These are phyloP conservation scores for Thecaphora frezii DNA, from an alignment of 1,284 basidiomycete species.

Conservation along the genomic window DNA sequence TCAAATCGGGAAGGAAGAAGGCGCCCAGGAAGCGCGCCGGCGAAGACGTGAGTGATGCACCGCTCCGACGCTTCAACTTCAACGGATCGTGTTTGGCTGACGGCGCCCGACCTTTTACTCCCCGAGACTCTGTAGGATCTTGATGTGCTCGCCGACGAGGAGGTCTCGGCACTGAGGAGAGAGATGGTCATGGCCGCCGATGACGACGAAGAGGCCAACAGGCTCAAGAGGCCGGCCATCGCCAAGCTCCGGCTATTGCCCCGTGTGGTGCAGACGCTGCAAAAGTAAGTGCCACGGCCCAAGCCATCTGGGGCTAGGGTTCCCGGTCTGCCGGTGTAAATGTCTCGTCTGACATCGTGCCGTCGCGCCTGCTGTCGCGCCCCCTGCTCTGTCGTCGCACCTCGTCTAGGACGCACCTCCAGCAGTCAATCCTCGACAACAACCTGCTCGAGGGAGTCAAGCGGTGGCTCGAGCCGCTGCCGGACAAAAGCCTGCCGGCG, in stretches of 20 bases:
- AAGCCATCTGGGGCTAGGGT: not conserved
- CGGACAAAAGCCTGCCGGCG: constrained; percentile 86
- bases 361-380: not conserved
- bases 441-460: constrained; percentile 88
- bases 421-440: constrained; percentile 92
- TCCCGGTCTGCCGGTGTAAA: too few species aligned
- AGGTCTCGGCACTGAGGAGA: constrained; percentile 79
- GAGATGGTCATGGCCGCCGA: constrained; percentile 85
- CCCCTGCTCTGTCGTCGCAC: not conserved
- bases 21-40: constrained; percentile 37
- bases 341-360: too few species aligned
- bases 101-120: too few species aligned
- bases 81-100: too few species aligned
- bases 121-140: constrained; percentile 66
- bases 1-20: constrained; percentile 33
- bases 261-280: constrained; percentile 86
- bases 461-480: constrained; percentile 90
- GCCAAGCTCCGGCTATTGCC: constrained; percentile 82
- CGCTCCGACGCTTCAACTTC: not conserved
- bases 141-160: constrained; percentile 86
- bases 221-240: constrained; percentile 79
- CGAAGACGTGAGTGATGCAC: constrained; percentile 16
- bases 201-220: constrained; percentile 79
- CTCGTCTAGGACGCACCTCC: constrained; percentile 71
- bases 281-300: constrained; percentile 71